These are phyloP conservation scores for Rosa chinensis DNA, from an alignment of 306 rosid genomes.

Conservation along the genomic window DNA sequence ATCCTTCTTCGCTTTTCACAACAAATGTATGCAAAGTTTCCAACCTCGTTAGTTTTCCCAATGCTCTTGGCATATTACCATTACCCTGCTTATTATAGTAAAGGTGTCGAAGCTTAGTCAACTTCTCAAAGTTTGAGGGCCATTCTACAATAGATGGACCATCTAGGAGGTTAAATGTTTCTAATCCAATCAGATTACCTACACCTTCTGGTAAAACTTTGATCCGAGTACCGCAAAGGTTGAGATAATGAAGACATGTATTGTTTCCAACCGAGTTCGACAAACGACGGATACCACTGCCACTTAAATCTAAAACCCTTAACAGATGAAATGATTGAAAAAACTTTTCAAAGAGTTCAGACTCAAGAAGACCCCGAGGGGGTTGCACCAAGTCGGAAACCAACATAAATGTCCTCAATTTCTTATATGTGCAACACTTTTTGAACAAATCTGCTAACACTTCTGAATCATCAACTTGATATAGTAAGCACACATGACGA, in stretches of 20 bases:
- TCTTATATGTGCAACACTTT: background rate
- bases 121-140: too few relatives aligned
- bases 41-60: background rate
- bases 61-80: too few relatives aligned
- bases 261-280: too few relatives aligned
- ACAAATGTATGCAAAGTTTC: background rate
- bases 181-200: background rate
- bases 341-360: background rate
- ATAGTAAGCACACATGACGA: too few relatives aligned
- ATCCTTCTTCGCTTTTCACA: background rate
- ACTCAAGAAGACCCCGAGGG: background rate
- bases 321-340: background rate
- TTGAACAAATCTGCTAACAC: too few relatives aligned
- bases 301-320: constrained; percentile 20
- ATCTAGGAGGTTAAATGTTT: constrained; percentile 1
- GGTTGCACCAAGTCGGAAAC: background rate
- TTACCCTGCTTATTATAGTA: too few relatives aligned
- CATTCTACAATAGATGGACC: background rate
- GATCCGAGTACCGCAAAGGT: too few relatives aligned
- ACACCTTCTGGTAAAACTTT: too few relatives aligned
- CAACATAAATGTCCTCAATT: constrained; percentile 16
- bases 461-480: too few relatives aligned
- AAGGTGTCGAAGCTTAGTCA: too few relatives aligned
- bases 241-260: too few relatives aligned
- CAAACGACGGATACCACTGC: too few relatives aligned